Conservation (phyloP, 768 basidiomycete species). For the Amanita pallidorosea region DNA sequence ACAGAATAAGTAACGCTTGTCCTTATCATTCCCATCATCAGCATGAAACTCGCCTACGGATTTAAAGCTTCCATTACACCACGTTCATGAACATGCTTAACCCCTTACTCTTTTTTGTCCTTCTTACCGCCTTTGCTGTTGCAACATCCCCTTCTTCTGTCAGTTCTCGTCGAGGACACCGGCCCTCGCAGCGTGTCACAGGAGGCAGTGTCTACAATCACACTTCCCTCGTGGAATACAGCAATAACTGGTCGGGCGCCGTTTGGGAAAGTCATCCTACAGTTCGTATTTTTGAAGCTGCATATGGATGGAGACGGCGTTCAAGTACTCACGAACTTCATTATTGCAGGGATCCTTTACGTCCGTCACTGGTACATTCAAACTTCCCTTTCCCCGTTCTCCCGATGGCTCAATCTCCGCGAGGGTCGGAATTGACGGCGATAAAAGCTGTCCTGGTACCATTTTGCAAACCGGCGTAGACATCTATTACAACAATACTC, state of each 20-base stretch:
- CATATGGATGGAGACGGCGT: constrained; percentile 7
- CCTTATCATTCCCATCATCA: no score
- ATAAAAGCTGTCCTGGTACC: not conserved
- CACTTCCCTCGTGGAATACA: not conserved
- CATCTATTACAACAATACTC: not conserved
- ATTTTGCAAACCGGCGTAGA: not conserved
- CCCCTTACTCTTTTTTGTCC: not conserved
- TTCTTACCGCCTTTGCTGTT: not conserved
- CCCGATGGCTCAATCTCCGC: not conserved
- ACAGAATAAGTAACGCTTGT: no score
- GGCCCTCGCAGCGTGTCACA: not conserved
- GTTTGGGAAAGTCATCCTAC: not conserved
- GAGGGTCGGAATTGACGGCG: not conserved
- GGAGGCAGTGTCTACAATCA: not conserved
- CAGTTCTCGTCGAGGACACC: not conserved
- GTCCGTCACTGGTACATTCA: not conserved
- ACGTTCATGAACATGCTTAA: not conserved
- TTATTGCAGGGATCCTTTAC: not conserved
- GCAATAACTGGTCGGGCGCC: not conserved
- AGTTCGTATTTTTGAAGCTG: not conserved
- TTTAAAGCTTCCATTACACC: no score
- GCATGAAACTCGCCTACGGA: no score
- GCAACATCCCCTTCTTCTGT: not conserved
- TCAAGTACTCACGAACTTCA: not conserved
- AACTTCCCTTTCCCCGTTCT: not conserved